Percentiles rank a stretch among this genome's conserved stretches.
phyloP scores from a whole-genome alignment of 352 stramenopile genomes.

The Globisporangium polare region DNA sequence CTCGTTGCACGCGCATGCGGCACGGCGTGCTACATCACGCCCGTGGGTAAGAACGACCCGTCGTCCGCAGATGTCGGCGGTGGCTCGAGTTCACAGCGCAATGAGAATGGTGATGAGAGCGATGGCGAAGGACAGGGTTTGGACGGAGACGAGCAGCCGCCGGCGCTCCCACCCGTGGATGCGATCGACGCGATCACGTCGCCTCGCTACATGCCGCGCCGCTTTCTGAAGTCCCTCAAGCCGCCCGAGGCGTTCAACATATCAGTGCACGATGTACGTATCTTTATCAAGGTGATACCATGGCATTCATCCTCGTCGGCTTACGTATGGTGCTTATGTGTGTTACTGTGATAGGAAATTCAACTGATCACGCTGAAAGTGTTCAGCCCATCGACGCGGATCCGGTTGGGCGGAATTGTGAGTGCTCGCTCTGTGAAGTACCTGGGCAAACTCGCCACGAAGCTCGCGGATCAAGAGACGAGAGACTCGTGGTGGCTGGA shows the following conservation, averaged over 20 bases:
- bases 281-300: background rate
- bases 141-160: constrained; percentile 26
- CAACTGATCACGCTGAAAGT: constrained; percentile 94
- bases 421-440: constrained; percentile 88
- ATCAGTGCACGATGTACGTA: constrained; percentile 64
- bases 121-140: constrained; percentile 24
- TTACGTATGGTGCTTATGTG: background rate
- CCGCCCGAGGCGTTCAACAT: constrained; percentile 68
- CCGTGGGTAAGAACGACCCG: constrained; percentile 54
- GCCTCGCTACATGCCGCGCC: constrained; percentile 43
- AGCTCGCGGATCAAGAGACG: constrained; percentile 96
- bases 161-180: constrained; percentile 19
- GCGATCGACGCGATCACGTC: constrained; percentile 38
- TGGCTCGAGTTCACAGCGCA: constrained; percentile 13
- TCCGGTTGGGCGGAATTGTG: constrained; percentile 81
- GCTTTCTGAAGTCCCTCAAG: constrained; percentile 47
- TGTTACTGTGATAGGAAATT: constrained; percentile 70
- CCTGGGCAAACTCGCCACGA: constrained; percentile 90
- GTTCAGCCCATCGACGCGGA: constrained; percentile 80
- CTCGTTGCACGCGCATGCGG: constrained; percentile 96
- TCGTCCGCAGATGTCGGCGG: background rate
- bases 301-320: background rate
- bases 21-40: constrained; percentile 83
- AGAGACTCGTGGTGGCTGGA: constrained; percentile 98
- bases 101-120: constrained; percentile 24